Percentiles rank a stretch among this genome's conserved stretches.
Conservation (phyloP, 2,329 filamentous ascomycete genomes). For the Didymosphaeria variabile region DNA sequence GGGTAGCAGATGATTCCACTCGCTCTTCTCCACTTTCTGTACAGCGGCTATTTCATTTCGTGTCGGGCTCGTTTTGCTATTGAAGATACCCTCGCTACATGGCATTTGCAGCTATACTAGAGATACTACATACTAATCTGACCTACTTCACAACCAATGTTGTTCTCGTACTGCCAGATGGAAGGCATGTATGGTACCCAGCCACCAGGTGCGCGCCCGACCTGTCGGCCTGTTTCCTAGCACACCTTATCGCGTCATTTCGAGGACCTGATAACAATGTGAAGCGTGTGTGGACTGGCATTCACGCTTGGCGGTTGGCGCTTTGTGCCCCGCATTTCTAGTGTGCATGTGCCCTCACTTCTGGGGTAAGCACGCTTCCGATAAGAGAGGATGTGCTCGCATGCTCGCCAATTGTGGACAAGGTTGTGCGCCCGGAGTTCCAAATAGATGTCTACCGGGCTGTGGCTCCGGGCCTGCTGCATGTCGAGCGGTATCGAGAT, state of each 20-base stretch:
- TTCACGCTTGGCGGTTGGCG: constrained; percentile 10
- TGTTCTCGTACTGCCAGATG: not conserved
- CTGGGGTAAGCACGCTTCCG: constrained; percentile 13
- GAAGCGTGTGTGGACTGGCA: constrained; percentile 4
- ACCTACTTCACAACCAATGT: constrained; percentile 1
- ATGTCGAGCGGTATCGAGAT: constrained; percentile 2
- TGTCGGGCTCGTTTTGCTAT: constrained; percentile 10
- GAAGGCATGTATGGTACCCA: constrained; percentile 6
- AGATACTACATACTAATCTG: constrained; percentile 9
- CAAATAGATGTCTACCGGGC: constrained; percentile 4
- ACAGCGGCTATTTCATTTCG: constrained; percentile 8
- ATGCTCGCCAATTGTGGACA: not conserved
- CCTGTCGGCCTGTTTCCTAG: constrained; percentile 14
- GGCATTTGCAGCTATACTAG: constrained; percentile 11
- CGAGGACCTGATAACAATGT: constrained; percentile 32
- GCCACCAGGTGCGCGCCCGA: constrained; percentile 12
- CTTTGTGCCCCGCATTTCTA: constrained; percentile 12
- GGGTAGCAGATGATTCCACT: constrained; percentile 42
- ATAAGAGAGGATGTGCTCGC: constrained; percentile 10
- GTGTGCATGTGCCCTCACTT: constrained; percentile 15
- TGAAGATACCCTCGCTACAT: constrained; percentile 23
- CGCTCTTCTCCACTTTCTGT: not conserved
- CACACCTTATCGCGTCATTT: constrained; percentile 25
- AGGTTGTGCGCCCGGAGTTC: not conserved
- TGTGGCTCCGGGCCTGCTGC: constrained; percentile 7